Evolutionary conservation across 805 yeast species (phyloP).

Genomic region (Suhomyces canberraensis): DNA sequence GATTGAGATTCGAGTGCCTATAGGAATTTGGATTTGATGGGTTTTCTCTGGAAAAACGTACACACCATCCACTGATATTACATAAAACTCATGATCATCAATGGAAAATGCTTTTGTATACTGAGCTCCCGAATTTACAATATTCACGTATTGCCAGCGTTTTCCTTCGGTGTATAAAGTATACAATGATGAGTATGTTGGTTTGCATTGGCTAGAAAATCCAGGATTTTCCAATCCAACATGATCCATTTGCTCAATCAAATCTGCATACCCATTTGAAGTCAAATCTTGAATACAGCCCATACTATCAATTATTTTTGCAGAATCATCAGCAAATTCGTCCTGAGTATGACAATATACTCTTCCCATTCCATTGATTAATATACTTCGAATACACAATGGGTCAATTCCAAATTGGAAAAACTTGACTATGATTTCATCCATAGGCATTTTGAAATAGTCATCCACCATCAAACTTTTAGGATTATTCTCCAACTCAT

Average conservation of each 20-base stretch:
- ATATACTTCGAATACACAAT: slow-evolving; percentile 27
- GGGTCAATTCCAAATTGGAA: slow-evolving; percentile 31
- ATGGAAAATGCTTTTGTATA: slow-evolving; percentile 30
- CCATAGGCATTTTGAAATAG: slow-evolving; percentile 34
- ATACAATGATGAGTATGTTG: slow-evolving; percentile 17
- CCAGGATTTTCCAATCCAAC: slow-evolving; percentile 24
- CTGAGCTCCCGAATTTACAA: slow-evolving; percentile 34
- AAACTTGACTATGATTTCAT: slow-evolving; percentile 33
- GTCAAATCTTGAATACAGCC: slow-evolving; percentile 18
- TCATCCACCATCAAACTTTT: slow-evolving; percentile 35
- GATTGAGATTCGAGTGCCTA: slow-evolving; percentile 28
- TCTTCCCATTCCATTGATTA: slow-evolving; percentile 31
- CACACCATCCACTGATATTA: slow-evolving; percentile 32
- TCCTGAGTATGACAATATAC: slow-evolving; percentile 17
- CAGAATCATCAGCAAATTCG: slow-evolving; percentile 2
- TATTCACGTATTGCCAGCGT: slow-evolving; percentile 24
- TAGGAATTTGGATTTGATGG: slow-evolving; percentile 27
- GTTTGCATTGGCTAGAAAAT: slow-evolving; percentile 17
- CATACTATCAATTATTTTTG: slow-evolving; percentile 16
- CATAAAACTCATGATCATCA: slow-evolving; percentile 28
- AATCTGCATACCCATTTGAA: slow-evolving; percentile 12
- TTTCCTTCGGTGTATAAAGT: slow-evolving; percentile 18
- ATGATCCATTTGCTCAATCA: slow-evolving; percentile 12
- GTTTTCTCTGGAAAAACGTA: slow-evolving; percentile 23
- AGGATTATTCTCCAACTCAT: slow-evolving; percentile 23